Percentiles rank a stretch among this genome's conserved stretches.
Evolutionary conservation across 805 yeast species (phyloP).

Genomic region (Zygosaccharomyces gambellarensis): DNA sequence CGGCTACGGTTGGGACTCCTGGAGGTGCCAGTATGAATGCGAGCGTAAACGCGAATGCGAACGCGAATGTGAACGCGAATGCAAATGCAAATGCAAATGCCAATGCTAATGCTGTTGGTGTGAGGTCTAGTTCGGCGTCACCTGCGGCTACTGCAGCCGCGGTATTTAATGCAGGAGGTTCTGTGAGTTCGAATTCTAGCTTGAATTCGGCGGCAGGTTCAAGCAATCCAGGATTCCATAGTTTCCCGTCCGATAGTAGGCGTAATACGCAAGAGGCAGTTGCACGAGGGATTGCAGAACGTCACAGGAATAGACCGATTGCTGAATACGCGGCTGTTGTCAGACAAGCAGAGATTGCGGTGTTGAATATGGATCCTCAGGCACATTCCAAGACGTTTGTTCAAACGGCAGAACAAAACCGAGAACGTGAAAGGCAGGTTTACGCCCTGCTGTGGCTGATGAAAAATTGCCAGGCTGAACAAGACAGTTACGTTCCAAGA

Average conservation of each 20-base stretch:
- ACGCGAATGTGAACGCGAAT: not conserved
- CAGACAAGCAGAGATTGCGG: conserved; percentile 39
- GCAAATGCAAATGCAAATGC: not conserved
- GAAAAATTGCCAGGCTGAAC: conserved; percentile 51
- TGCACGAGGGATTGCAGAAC: conserved; percentile 30
- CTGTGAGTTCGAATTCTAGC: not conserved
- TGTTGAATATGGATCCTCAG: conserved; percentile 30
- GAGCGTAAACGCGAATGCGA: not conserved
- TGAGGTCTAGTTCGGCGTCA: not conserved
- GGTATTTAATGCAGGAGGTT: not conserved
- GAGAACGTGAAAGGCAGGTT: conserved; percentile 64
- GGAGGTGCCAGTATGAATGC: not conserved
- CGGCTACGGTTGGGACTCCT: not conserved
- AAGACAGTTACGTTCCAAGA: conserved; percentile 56
- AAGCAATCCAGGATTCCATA: conserved; percentile 4
- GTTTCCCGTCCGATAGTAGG: conserved; percentile 2
- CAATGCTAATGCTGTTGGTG: not conserved
- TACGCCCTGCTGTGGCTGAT: conserved; percentile 80
- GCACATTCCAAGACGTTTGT: conserved; percentile 28
- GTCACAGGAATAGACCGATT: conserved; percentile 36
- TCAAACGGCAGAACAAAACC: conserved; percentile 34
- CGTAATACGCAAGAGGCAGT: conserved; percentile 29
- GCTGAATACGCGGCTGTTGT: conserved; percentile 42
- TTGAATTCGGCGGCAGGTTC: conserved; percentile 4
- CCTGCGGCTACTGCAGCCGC: conserved; percentile 1